Conservation (phyloP, 2,329 filamentous ascomycete species). For the Aaosphaeria arxii region DNA sequence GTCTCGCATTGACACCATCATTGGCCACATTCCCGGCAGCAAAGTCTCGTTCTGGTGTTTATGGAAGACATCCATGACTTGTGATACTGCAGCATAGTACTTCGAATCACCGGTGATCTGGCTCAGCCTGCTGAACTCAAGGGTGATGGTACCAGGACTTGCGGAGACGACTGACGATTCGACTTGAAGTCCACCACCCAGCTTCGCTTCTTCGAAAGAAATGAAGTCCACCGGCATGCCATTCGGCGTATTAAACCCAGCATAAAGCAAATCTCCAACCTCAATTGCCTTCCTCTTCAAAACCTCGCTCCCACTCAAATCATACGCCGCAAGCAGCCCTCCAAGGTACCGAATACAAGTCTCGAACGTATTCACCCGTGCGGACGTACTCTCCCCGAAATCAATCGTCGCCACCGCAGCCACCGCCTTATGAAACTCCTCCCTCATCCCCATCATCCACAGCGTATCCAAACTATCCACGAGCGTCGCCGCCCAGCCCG, state of each 20-base stretch:
- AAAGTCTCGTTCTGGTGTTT: conserved; percentile 69
- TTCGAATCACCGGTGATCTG: conserved; percentile 78
- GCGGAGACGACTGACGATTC: conserved; percentile 28
- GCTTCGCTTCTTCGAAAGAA: conserved; percentile 36
- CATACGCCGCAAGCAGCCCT: conserved; percentile 79
- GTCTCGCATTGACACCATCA: conserved; percentile 49
- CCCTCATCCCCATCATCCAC: conserved; percentile 78
- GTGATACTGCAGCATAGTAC: conserved; percentile 87
- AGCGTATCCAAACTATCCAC: conserved; percentile 70
- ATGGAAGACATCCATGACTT: conserved; percentile 78
- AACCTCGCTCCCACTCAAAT: conserved; percentile 71
- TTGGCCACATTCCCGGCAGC: conserved; percentile 78
- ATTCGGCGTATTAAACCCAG: conserved; percentile 86
- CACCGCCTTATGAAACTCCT: conserved; percentile 78
- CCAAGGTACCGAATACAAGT: conserved; percentile 89
- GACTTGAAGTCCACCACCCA: conserved; percentile 59
- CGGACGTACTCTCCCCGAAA: conserved; percentile 68
- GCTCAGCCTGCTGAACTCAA: conserved; percentile 87
- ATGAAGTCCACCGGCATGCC: conserved; percentile 71
- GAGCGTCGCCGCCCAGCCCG: conserved; percentile 65
- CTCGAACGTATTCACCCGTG: conserved; percentile 85
- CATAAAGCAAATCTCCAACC: conserved; percentile 74
- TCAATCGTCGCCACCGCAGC: conserved; percentile 70
- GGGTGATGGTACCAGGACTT: conserved; percentile 63
- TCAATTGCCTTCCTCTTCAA: conserved; percentile 75